phyloP scores from a whole-genome alignment of 768 basidiomycete genomes.

The Gymnopilus junonius region DNA sequence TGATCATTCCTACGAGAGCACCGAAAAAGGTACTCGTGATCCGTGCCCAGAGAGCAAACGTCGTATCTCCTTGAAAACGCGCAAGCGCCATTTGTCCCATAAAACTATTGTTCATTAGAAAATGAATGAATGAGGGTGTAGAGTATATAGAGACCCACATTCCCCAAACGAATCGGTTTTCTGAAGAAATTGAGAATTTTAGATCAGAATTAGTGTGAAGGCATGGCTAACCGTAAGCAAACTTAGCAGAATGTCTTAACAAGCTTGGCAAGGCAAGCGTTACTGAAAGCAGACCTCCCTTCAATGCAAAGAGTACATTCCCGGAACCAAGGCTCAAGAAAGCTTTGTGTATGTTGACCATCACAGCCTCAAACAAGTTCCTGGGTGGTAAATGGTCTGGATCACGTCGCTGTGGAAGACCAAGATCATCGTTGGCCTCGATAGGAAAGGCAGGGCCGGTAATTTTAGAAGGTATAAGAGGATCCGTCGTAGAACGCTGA shows the following conservation, averaged over 20 bases:
- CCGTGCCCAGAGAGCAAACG: conserved; percentile 64
- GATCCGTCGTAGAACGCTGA: not conserved
- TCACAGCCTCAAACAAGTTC: conserved; percentile 57
- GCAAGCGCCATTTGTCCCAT: conserved; percentile 78
- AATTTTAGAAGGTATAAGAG: not conserved
- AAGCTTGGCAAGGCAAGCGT: conserved; percentile 64
- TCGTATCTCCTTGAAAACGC: conserved; percentile 78
- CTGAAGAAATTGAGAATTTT: not conserved
- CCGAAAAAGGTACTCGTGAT: conserved; percentile 70
- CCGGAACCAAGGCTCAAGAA: conserved; percentile 49
- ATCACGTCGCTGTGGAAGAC: conserved; percentile 60
- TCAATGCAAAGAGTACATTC: conserved; percentile 71
- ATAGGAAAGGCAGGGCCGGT: not conserved
- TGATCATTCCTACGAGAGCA: conserved; percentile 59
- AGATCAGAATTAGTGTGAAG: not conserved
- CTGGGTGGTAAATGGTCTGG: conserved; percentile 76
- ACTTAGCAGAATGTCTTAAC: conserved; percentile 53
- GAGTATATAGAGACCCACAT: conserved; percentile 51
- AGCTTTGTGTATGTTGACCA: conserved; percentile 42
- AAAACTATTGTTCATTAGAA: conserved; percentile 44
- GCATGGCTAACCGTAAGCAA: conserved; percentile 30
- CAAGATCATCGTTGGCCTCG: conserved; percentile 56
- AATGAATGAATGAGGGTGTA: not conserved
- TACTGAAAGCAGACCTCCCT: conserved; percentile 68
- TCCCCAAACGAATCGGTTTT: conserved; percentile 72